phyloP scores from a whole-genome alignment of 179 eudicot genomes.

The Spinacia oleracea region DNA sequence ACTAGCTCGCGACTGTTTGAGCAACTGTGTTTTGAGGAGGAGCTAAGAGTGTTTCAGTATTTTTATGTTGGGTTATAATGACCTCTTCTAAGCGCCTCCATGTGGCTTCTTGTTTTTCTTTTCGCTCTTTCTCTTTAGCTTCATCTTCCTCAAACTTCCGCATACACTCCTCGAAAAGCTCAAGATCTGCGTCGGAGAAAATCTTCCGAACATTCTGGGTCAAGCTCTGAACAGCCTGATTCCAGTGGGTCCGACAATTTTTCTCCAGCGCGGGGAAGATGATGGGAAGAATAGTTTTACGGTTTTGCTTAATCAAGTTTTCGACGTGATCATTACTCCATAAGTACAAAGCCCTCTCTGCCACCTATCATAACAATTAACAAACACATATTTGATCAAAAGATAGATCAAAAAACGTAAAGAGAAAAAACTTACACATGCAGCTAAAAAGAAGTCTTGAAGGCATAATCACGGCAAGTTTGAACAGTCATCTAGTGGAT shows the following conservation, averaged over 20 bases:
- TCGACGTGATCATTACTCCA: constrained; percentile 79
- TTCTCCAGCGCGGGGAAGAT: constrained; percentile 66
- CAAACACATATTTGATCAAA: constrained; percentile 7
- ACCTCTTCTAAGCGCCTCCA: constrained; percentile 70
- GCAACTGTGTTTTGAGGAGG: constrained; percentile 29
- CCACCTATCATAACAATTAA: constrained; percentile 46
- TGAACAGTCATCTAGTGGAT: background rate
- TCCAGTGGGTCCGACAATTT: constrained; percentile 65
- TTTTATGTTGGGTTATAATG: constrained; percentile 34
- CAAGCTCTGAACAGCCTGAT: constrained; percentile 69
- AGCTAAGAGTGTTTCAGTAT: constrained; percentile 26
- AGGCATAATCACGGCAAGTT: background rate
- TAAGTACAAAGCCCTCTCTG: constrained; percentile 65
- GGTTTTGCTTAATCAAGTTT: constrained; percentile 64
- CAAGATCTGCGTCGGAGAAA: constrained; percentile 60
- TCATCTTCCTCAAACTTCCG: constrained; percentile 62
- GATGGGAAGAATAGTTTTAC: constrained; percentile 65
- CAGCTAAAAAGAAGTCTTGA: constrained; percentile 8
- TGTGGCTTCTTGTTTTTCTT: constrained; percentile 50
- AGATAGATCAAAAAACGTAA: background rate
- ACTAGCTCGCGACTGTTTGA: constrained; percentile 25
- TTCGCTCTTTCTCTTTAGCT: constrained; percentile 44
- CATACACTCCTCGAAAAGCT: constrained; percentile 64
- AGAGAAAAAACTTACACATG: background rate
- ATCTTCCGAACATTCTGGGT: constrained; percentile 68